A percentile compares a stretch with the other conserved stretches of the same genome.
phyloP scores from a whole-genome alignment of 805 yeast species.

The Kuraishia piskuri region DNA sequence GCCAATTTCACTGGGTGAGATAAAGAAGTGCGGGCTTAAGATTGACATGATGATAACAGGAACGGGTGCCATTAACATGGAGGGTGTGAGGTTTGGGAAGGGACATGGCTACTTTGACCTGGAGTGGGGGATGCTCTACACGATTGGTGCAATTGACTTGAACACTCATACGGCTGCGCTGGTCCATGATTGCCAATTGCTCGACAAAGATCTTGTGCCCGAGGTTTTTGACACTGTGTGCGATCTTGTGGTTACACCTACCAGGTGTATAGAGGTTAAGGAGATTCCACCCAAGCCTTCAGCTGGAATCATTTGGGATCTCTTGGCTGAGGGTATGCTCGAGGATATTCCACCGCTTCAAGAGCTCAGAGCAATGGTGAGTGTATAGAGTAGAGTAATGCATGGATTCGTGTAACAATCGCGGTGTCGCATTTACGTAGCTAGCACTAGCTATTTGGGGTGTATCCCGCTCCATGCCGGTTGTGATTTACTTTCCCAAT shows the following conservation, averaged over 20 bases:
- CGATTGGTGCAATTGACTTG: conserved; percentile 14
- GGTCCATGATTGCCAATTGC: conserved; percentile 22
- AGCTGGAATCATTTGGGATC: conserved; percentile 20
- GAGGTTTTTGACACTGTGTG: conserved; percentile 23
- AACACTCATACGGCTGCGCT: conserved; percentile 19
- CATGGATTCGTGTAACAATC: too few species aligned
- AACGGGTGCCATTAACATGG: conserved; percentile 21
- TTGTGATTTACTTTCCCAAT: neutral
- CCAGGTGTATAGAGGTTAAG: conserved; percentile 11
- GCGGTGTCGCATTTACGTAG: too few species aligned
- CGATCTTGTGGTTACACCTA: conserved; percentile 19
- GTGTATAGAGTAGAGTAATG: neutral
- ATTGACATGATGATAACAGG: conserved; percentile 22
- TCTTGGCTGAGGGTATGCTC: conserved; percentile 17
- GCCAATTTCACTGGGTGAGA: conserved; percentile 12
- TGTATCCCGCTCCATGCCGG: neutral
- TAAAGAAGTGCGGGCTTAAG: conserved; percentile 9
- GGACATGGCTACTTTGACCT: conserved; percentile 24
- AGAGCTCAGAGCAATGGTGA: conserved; percentile 10
- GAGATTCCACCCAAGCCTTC: conserved; percentile 13
- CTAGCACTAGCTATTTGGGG: too few species aligned
- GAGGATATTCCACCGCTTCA: conserved; percentile 20
- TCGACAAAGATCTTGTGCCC: conserved; percentile 17
- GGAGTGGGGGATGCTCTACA: conserved; percentile 23
- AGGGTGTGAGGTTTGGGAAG: conserved; percentile 22